These are phyloP conservation scores for thale cress (Arabidopsis thaliana) DNA, from an alignment of 345 rosid genomes.

Conservation along the genomic window DNA sequence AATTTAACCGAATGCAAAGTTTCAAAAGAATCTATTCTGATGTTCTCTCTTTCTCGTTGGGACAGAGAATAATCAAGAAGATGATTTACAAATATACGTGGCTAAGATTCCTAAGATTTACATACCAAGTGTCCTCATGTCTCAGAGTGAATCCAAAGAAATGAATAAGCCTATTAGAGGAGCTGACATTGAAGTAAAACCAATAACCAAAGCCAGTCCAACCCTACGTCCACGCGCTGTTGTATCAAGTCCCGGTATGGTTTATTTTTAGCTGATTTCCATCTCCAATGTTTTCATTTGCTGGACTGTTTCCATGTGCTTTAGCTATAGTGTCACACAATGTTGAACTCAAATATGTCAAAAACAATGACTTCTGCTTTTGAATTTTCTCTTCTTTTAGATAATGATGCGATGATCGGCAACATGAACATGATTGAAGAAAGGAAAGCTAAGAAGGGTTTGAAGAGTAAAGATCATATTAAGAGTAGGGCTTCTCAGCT, in stretches of 20 bases:
- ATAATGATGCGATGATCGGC: slow-evolving; percentile 44
- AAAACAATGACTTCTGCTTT: slow-evolving; percentile 2
- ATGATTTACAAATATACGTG: slow-evolving; percentile 31
- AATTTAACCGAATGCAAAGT: background rate
- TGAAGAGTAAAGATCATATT: slow-evolving; percentile 18
- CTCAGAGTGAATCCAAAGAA: background rate
- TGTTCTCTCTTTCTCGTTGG: background rate
- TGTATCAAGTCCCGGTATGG: slow-evolving; percentile 45
- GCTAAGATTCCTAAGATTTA: slow-evolving; percentile 45
- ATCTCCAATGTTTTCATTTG: no score
- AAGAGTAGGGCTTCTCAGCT: slow-evolving; percentile 23
- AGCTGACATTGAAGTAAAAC: slow-evolving; percentile 9
- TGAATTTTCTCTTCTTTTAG: slow-evolving; percentile 13
- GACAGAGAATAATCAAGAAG: slow-evolving; percentile 35
- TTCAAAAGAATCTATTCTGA: background rate
- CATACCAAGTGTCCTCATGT: slow-evolving; percentile 38
- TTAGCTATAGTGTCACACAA: background rate
- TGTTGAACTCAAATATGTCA: background rate
- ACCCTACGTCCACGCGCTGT: slow-evolving; percentile 44
- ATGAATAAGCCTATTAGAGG: slow-evolving; percentile 6
- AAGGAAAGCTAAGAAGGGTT: slow-evolving; percentile 38
- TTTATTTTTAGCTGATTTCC: background rate
- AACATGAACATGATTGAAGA: slow-evolving; percentile 41
- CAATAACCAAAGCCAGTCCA: slow-evolving; percentile 31
- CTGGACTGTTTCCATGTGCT: no score